Evolutionary conservation across 1,284 basidiomycete species (phyloP), one percentile per base, ranked within the genome.

Genomic region (Melanopsichium pennsylvanicum): DNA sequence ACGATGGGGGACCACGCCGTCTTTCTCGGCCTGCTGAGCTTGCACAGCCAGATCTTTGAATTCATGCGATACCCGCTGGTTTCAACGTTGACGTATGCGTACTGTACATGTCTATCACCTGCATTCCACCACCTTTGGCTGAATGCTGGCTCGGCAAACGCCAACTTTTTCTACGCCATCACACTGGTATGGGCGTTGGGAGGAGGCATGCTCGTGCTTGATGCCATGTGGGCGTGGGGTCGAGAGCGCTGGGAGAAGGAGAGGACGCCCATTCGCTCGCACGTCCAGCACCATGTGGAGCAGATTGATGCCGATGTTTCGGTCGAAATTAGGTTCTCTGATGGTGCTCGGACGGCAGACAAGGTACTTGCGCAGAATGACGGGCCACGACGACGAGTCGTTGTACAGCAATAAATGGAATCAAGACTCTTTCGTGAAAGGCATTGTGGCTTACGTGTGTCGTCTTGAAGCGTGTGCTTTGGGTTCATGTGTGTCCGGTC

Each of bases 161-260:
- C 95, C 37, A 98, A 98, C 81, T 99, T 98, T 83, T 97, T 92
- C 84, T 98, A 97, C 78, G 95, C 95, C 0, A 89, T 90, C 5
- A 97, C 92, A 2, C 85, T 97, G 69, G 94, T 98, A 5, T 94
- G 94, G 82, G 93, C 91, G 0, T 85, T 93, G 71, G 90, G 90
- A 8, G 89, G 92, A 47, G 92, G 91, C 0, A 86, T 89, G n/a
- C 88, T 88, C 5, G 75, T 95, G 29, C 84, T 93, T 5, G 93
- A 96, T 75, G 87, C 87, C 11, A 84, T 91, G 21, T 92, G 89
- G 84, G 90, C 92, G 4, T 78, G 75, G 78, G 74, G 78, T 10
- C 68, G 70, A 12, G 62, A 68, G 18, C 59, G 60, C 11, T 78
- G 76, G 76, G 76, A 78, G 36, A 40, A 42, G 29, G 70, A 76